Base-by-base conservation (phyloP, 2,329 filamentous ascomycete species). In the Colletotrichum euphorbiae region DNA sequence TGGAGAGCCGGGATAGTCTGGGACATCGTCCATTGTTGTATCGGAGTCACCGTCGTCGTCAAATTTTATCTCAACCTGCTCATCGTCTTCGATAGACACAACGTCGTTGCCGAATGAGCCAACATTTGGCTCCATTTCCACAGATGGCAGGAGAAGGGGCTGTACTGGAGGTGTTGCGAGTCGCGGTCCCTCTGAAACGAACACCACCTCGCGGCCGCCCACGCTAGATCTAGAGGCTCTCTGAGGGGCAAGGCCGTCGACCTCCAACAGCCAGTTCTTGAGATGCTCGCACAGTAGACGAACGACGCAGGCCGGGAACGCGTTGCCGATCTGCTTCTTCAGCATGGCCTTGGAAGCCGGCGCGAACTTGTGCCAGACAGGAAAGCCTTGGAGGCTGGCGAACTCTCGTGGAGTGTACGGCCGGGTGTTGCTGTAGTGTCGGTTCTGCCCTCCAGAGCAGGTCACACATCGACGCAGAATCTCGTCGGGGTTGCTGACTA, bases 271-370 rank as follows among this genome's bases (percentile, higher is more conserved):
- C 78, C 81, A 85, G 7, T 75, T 69, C 17, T 81, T 76, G 8
- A 89, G 72, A 55, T 87, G 83, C n/a, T 75, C 74, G 69, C 84
- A 87, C 0, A 89, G 73, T 0, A 83, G 77, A 28, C 78, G 77
- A 3, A 87, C 87, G 0, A 85, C 84, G 31, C 80, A 80, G 0
- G 92, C 88, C 0, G 93, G 91, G 15, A 95, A 93, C 0, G 92
- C 93, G 73, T 96, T 95, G 0, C 93, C 93, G 70, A 95, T 92
- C 75, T 94, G 91, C 70, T 82, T 85, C 71, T 85, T 85, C 15
- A 87, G 79, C 1, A 36, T 45, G 2, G 56, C 48, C 46, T 67
- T 67, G 13, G 74, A 76, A 0, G 76, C 78, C 17, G 77, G 75
- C 0, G 76, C 80, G 73, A 95, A 94, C 0, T 76, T 75, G 74